Evolutionary conservation across 768 basidiomycete species (phyloP).

Genomic region (Suillus sp.): DNA sequence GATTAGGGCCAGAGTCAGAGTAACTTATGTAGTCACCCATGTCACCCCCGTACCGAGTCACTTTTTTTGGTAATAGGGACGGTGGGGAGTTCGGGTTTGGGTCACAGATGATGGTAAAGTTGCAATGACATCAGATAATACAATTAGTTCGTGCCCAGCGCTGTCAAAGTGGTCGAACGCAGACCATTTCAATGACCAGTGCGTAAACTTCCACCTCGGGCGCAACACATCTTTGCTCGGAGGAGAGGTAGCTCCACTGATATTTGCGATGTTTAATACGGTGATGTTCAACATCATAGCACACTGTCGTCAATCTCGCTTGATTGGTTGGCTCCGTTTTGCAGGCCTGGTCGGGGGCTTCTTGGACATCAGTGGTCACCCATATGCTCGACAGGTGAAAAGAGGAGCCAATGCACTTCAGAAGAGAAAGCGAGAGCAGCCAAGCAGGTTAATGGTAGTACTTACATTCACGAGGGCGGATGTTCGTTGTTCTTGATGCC

Average conservation of each 20-base stretch:
- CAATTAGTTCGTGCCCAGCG: neutral
- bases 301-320: neutral
- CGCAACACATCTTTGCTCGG: neutral
- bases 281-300: too few species aligned
- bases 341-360: neutral
- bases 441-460: neutral
- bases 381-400: neutral
- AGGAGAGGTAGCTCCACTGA: neutral
- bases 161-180: neutral
- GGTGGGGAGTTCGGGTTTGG: neutral
- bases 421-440: neutral
- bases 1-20: neutral
- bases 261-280: neutral
- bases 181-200: neutral
- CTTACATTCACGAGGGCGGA: neutral
- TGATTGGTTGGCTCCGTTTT: neutral
- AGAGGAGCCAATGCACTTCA: neutral
- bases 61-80: neutral
- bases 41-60: neutral
- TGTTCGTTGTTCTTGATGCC: neutral
- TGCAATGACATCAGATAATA: neutral
- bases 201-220: neutral
- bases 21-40: neutral
- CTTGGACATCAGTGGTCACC: neutral
- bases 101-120: neutral